Evolutionary conservation across 441 rosid genomes (phyloP).

Genomic region (Flueggea neowawraea): DNA sequence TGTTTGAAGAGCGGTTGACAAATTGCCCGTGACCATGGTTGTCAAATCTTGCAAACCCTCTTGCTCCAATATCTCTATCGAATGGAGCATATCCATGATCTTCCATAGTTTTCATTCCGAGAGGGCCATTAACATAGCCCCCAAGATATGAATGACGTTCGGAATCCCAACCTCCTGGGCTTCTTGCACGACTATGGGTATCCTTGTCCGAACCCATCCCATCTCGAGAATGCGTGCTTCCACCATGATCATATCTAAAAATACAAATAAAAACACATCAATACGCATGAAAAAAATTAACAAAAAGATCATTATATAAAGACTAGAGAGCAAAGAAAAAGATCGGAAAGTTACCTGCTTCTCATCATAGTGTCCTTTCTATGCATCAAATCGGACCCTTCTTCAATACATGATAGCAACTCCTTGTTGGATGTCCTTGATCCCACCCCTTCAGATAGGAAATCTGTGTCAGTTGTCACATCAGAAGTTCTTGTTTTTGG

Average conservation of each 20-base stretch:
- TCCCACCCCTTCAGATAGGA: slow-evolving; percentile 20
- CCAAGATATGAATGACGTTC: slow-evolving; percentile 23
- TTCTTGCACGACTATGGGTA: slow-evolving; percentile 25
- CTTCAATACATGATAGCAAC: slow-evolving; percentile 20
- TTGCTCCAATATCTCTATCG: slow-evolving; percentile 19
- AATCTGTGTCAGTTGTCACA: slow-evolving; percentile 28
- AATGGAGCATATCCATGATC: slow-evolving; percentile 31
- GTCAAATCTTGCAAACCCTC: slow-evolving; percentile 27
- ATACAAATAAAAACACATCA: slow-evolving; percentile 9
- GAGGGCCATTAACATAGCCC: slow-evolving; percentile 24
- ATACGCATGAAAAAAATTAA: background rate
- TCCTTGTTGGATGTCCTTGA: slow-evolving; percentile 28
- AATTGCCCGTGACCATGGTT: slow-evolving; percentile 31
- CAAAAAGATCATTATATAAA: background rate
- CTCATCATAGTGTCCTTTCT: slow-evolving; percentile 15
- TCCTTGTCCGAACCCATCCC: slow-evolving; percentile 36
- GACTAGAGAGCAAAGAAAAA: background rate
- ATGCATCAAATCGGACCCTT: slow-evolving; percentile 8
- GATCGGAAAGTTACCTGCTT: slow-evolving; percentile 26
- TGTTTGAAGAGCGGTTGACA: slow-evolving; percentile 22
- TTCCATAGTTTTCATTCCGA: slow-evolving; percentile 31
- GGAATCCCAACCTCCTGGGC: slow-evolving; percentile 36
- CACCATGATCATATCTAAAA: slow-evolving; percentile 26
- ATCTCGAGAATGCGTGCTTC: slow-evolving; percentile 20
- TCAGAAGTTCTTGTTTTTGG: slow-evolving; percentile 17